Evolutionary conservation across 148 eudicot species (phyloP).

Genomic region (Silene latifolia): DNA sequence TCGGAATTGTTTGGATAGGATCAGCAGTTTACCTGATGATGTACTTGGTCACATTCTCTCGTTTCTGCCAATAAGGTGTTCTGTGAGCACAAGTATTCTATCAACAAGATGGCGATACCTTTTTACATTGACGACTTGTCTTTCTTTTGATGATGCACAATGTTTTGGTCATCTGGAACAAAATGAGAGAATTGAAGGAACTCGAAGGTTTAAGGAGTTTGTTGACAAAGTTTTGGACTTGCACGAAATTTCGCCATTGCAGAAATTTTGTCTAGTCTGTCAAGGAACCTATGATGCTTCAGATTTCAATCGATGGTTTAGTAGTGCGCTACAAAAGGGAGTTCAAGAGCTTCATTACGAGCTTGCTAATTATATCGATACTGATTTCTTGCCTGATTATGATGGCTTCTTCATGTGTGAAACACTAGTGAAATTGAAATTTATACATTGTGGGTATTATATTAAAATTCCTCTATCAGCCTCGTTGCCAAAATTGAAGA

Average conservation of each 20-base stretch:
- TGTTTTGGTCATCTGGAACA: too few species aligned
- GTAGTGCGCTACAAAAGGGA: background rate
- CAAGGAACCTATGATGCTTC: background rate
- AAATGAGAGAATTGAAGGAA: background rate
- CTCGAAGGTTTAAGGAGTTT: background rate
- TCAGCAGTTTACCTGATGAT: too few species aligned
- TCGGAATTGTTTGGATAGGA: too few species aligned
- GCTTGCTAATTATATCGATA: accelerated
- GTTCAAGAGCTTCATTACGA: background rate
- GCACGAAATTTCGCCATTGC: background rate
- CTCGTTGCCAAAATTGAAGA: background rate
- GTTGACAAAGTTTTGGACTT: background rate
- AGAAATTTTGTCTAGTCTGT: background rate
- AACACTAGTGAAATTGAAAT: background rate
- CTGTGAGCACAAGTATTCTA: background rate
- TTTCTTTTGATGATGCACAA: background rate
- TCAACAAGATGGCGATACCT: background rate
- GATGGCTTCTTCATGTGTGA: background rate
- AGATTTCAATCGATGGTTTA: background rate
- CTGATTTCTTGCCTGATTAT: background rate
- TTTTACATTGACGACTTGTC: background rate
- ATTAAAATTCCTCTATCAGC: background rate
- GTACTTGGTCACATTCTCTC: background rate
- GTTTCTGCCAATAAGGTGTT: background rate
- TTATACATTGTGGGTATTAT: background rate